Evolutionary conservation across 208 protist genomes (phyloP).

Genomic region (Crithidia brevicula): DNA sequence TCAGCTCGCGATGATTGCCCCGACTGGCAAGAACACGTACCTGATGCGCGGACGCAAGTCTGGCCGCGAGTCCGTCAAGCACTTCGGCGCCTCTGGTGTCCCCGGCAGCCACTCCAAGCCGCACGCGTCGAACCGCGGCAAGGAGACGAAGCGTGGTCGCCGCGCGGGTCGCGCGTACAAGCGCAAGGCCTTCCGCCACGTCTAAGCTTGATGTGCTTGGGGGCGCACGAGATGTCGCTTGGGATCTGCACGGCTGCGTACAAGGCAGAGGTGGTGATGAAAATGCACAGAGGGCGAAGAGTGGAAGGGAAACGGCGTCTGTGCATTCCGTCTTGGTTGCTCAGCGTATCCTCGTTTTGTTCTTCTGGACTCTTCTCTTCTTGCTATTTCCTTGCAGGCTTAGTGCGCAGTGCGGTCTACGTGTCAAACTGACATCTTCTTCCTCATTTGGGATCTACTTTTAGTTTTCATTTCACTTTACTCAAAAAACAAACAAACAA

Average conservation of each 20-base stretch:
- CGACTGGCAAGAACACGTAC: constrained; percentile 97
- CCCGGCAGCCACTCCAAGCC: constrained; percentile 93
- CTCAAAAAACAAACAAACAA: constrained; percentile 5
- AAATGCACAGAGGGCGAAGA: not conserved
- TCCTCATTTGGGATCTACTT: constrained; percentile 1
- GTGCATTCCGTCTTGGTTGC: not conserved
- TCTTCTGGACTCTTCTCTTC: not conserved
- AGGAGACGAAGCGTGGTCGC: constrained; percentile 96
- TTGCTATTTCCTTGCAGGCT: not conserved
- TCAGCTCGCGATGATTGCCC: constrained; percentile 95
- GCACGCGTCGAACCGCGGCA: constrained; percentile 75
- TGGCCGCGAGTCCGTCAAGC: constrained; percentile 96
- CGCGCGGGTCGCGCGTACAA: constrained; percentile 85
- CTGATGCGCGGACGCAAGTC: constrained; percentile 97
- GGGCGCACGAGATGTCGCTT: constrained; percentile 8
- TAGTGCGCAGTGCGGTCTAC: constrained; percentile 18
- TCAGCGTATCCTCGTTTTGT: not conserved
- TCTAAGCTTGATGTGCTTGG: constrained; percentile 34
- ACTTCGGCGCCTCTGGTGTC: constrained; percentile 98
- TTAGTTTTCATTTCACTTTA: constrained; percentile 19
- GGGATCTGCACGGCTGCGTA: constrained; percentile 15
- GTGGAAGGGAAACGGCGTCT: not conserved
- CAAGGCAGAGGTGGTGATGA: not conserved
- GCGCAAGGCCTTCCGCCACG: constrained; percentile 86
- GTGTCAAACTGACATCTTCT: constrained; percentile 14